Evolutionary conservation across 257 asterid genomes (phyloP).

Genomic region (Plantago major): DNA sequence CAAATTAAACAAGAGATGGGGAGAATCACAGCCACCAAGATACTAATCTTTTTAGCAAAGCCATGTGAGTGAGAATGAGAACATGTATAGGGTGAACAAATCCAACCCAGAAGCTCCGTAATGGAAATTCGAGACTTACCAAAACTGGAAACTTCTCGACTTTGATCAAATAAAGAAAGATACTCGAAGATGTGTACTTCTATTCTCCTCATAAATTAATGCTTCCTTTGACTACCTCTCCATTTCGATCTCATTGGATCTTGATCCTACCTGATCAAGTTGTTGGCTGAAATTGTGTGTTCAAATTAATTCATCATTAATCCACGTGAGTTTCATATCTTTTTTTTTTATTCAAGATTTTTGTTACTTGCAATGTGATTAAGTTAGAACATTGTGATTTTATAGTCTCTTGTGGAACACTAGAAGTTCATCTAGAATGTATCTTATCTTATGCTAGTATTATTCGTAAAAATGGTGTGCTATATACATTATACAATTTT

Average conservation of each 20-base stretch:
- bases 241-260: constrained; percentile 20
- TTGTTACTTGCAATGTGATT: too few species aligned
- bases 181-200: constrained; percentile 32
- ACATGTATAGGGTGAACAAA: constrained; percentile 19
- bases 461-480: too few species aligned
- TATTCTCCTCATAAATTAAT: constrained; percentile 16
- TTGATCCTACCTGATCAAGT: constrained; percentile 7
- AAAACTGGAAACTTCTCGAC: constrained; percentile 25
- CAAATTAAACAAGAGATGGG: neutral
- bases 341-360: too few species aligned
- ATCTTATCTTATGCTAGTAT: too few species aligned
- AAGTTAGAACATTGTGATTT: too few species aligned
- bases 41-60: neutral
- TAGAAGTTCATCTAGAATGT: too few species aligned
- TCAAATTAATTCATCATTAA: neutral
- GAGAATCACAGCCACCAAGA: constrained; percentile 26
- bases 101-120: constrained; percentile 17
- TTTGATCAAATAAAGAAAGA: constrained; percentile 19
- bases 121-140: constrained; percentile 26
- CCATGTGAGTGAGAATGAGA: constrained; percentile 29
- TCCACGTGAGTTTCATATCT: too few species aligned
- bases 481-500: too few species aligned
- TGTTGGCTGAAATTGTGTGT: constrained; percentile 4
- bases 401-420: too few species aligned
- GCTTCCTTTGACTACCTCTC: constrained; percentile 13